Percentiles rank a stretch among this genome's conserved stretches.
Conservation (phyloP, 116 monocot species). For the Cymodocea nodosa region DNA sequence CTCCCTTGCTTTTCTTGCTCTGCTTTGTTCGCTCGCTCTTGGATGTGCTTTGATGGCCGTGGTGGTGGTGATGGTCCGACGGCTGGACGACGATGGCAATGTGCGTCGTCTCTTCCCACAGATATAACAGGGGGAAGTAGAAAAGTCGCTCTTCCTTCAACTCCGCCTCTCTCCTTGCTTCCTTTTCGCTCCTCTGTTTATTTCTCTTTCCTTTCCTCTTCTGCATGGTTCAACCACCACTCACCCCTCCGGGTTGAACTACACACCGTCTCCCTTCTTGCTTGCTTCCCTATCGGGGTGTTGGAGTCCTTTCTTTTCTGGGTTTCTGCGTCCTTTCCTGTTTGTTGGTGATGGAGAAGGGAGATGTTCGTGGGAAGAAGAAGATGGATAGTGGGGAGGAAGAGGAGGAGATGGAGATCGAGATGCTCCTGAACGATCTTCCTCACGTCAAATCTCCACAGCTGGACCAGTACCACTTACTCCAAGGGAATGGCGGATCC, state of each 20-base stretch:
- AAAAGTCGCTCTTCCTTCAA: too few species aligned
- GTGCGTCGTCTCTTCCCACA: too few species aligned
- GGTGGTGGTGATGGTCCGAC: too few species aligned
- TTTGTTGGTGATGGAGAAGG: neutral
- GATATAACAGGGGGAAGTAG: too few species aligned
- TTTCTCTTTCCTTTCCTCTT: neutral
- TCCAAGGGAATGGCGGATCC: neutral
- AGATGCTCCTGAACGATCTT: constrained; percentile 8
- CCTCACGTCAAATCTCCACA: neutral
- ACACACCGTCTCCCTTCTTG: neutral
- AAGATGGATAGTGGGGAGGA: neutral
- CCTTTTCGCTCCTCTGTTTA: neutral
- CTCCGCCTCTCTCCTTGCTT: neutral
- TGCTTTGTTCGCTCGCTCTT: too few species aligned
- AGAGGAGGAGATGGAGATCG: neutral
- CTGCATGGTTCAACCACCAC: constrained; percentile 2
- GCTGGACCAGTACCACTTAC: neutral
- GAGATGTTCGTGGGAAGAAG: neutral
- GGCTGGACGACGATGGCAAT: too few species aligned
- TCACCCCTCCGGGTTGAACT: neutral
- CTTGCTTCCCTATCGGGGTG: neutral
- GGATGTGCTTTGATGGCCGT: too few species aligned
- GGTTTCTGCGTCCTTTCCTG: neutral
- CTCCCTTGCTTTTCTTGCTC: too few species aligned
- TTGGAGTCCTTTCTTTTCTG: neutral